A percentile compares a stretch with the other conserved stretches of the same genome.
phyloP scores from a whole-genome alignment of 192 early-diverging fungal species.

The Diversispora epigaea region DNA sequence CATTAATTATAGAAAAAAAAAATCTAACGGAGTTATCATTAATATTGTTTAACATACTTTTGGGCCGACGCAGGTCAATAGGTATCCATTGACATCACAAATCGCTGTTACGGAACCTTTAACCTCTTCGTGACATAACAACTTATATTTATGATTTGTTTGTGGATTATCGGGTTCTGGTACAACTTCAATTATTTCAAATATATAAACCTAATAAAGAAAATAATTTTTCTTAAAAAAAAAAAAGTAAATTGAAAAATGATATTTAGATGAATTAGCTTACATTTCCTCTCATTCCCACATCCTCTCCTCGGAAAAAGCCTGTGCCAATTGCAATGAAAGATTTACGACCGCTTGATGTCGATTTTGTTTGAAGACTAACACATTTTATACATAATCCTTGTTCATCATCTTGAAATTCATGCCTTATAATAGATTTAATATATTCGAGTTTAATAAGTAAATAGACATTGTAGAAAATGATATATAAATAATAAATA shows the following conservation, averaged over 20 bases:
- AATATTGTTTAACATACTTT: slow-evolving; percentile 54
- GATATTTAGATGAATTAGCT: slow-evolving; percentile 5
- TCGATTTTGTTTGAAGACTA: slow-evolving; percentile 81
- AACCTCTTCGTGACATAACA: slow-evolving; percentile 78
- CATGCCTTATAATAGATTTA: slow-evolving; percentile 38
- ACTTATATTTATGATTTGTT: slow-evolving; percentile 89
- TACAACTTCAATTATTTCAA: slow-evolving; percentile 95
- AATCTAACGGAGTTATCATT: not conserved
- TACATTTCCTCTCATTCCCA: slow-evolving; percentile 81
- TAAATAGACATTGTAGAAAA: slow-evolving; percentile 31
- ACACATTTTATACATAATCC: slow-evolving; percentile 75
- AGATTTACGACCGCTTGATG: slow-evolving; percentile 77
- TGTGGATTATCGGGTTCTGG: slow-evolving; percentile 92
- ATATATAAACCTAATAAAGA: slow-evolving; percentile 73
- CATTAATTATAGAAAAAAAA: not conserved
- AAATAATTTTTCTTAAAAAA: slow-evolving; percentile 1
- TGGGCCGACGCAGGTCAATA: slow-evolving; percentile 83
- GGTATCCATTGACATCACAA: slow-evolving; percentile 80
- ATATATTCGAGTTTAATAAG: slow-evolving; percentile 20
- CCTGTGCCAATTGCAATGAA: slow-evolving; percentile 89
- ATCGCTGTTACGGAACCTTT: slow-evolving; percentile 86
- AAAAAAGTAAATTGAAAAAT: not conserved
- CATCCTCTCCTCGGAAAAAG: slow-evolving; percentile 87
- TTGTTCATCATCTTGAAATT: slow-evolving; percentile 82
- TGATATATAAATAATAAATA: slow-evolving; percentile 15